Base-by-base conservation (phyloP, 495 filamentous ascomycete genomes). In the Penicillium crystallinum region DNA sequence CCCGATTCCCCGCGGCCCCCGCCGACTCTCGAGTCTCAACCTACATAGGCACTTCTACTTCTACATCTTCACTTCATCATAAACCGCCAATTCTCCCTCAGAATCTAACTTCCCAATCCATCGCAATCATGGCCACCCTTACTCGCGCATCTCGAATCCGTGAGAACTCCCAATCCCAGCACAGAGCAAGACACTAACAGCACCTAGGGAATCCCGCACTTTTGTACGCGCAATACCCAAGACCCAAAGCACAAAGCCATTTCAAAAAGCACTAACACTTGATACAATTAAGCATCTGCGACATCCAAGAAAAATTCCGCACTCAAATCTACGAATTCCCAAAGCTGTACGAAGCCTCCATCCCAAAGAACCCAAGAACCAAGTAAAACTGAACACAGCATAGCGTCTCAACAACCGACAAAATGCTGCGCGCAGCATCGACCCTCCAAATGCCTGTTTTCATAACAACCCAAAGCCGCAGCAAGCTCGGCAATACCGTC, bases 221-320 rank as follows among this genome's bases (percentile, higher is more conserved):
- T 49, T 87, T 90, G 86, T 89, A 68, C 55, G 74, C 23, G 14
- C 11, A 23, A 21, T n/a, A 29, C 18, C 31, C 29, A 21, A 52
- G 6, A 10, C 15, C 51, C 48, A 27, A 35, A 40, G 51, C 8
- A 21, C 23, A 30, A 25, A 14, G 12, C 54, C 29, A 39, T 42
- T 27, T 7, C 7, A 27, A 34, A 31, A 9, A 47, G 10, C 40
- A 30, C 43, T 57, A 57, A 64, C 35, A 35, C 21, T n/a, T 31
- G 11, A 25, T 19, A 21, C 17, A 12, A 33, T 15, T 4, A 59
- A 97, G 92, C 58, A 80, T 98, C 61, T 98, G 93, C 75, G 93
- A 98, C 61, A 79, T 97, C 56, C 93, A 98, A 77, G 91, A 96
- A 56, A 91, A 88, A 65, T 98, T 98, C 75, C 81, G 90, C 37